These are phyloP conservation scores for Fallopia convolvulus DNA, from an alignment of 148 eudicot genomes.

Conservation along the genomic window DNA sequence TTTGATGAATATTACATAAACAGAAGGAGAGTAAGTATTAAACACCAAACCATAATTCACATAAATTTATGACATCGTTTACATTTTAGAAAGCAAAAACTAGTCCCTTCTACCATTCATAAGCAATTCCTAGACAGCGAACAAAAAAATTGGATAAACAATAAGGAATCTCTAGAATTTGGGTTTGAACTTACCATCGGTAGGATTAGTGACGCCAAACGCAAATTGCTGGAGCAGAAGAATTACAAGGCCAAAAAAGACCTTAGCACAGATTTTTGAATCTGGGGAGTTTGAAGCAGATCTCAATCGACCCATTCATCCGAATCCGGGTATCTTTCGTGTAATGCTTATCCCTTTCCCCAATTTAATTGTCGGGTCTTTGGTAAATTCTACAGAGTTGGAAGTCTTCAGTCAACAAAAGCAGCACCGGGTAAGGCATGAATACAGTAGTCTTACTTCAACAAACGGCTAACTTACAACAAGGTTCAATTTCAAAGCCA, in stretches of 20 bases:
- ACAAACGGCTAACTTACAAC: neutral
- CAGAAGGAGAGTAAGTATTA: neutral
- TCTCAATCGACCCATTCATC: slow-evolving; percentile 52
- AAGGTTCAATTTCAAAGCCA: neutral
- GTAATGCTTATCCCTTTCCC: neutral
- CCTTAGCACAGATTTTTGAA: slow-evolving; percentile 23
- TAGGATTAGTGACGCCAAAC: slow-evolving; percentile 41
- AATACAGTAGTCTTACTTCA: neutral
- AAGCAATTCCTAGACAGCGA: neutral
- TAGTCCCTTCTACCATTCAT: neutral
- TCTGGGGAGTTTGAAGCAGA: slow-evolving; percentile 17
- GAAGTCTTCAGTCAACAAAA: slow-evolving; percentile 8
- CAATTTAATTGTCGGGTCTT: neutral
- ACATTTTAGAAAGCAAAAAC: neutral
- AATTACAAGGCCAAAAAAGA: slow-evolving; percentile 24
- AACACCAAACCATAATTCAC: neutral
- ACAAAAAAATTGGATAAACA: neutral
- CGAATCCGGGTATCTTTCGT: slow-evolving; percentile 9
- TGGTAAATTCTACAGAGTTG: neutral
- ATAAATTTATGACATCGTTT: neutral
- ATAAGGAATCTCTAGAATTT: neutral
- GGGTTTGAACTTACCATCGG: slow-evolving; percentile 44
- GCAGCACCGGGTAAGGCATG: neutral
- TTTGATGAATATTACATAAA: neutral
- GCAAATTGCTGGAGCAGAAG: slow-evolving; percentile 26